phyloP scores from a whole-genome alignment of 192 early-diverging fungal genomes.

The Entrophospora sp. region DNA sequence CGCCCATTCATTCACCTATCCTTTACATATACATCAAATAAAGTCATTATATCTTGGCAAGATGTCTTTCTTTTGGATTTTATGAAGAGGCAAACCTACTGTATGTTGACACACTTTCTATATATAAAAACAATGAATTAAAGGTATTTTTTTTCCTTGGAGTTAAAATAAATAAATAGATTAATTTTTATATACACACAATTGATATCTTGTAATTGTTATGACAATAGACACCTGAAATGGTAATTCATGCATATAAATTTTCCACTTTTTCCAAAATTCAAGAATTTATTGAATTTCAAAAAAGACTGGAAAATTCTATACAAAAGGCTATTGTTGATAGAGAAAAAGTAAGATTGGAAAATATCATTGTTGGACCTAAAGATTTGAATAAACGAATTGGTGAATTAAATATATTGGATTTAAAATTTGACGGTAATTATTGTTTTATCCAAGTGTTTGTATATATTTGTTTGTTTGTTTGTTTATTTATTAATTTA shows the following conservation, averaged over 20 bases:
- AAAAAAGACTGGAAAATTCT: conserved; percentile 58
- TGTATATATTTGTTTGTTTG: background rate
- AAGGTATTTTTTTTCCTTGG: conserved; percentile 1
- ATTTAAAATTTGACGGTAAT: conserved; percentile 50
- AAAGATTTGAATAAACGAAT: conserved; percentile 40
- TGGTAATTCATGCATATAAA: conserved; percentile 77
- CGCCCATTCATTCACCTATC: no score
- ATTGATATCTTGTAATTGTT: background rate
- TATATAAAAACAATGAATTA: conserved; percentile 5
- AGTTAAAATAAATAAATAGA: no score
- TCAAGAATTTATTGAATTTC: conserved; percentile 80
- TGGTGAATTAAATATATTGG: conserved; percentile 39
- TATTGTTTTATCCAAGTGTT: conserved; percentile 14
- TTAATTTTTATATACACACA: background rate
- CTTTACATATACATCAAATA: no score
- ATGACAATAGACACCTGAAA: conserved; percentile 57
- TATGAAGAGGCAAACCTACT: conserved; percentile 40
- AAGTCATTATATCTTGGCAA: conserved; percentile 61
- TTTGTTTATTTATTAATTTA: conserved; percentile 7
- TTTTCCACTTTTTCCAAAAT: conserved; percentile 85
- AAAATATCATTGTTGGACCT: conserved; percentile 42
- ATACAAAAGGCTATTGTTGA: conserved; percentile 63
- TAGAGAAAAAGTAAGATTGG: conserved; percentile 56
- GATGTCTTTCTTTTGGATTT: conserved; percentile 43
- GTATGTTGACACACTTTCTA: conserved; percentile 54